These are phyloP conservation scores for Cladosporium colombiae DNA, from an alignment of 2,329 filamentous ascomycete genomes.

Conservation along the genomic window DNA sequence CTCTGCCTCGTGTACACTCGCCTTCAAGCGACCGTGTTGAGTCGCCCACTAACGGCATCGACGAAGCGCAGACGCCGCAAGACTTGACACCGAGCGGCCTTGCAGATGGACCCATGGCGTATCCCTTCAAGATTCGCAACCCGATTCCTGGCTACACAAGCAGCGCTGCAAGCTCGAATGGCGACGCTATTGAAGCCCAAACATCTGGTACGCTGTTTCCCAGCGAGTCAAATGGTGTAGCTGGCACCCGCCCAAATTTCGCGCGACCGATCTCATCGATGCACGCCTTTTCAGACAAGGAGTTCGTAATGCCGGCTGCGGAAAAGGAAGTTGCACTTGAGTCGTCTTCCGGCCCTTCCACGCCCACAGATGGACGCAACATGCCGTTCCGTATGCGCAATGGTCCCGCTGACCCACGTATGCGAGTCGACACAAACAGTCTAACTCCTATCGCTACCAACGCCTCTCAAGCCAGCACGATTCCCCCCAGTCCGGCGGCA, in stretches of 20 bases:
- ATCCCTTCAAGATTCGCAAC: slow-evolving; percentile 69
- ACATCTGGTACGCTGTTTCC: slow-evolving; percentile 20
- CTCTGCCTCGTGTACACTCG: slow-evolving; percentile 4
- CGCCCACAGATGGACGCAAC: slow-evolving; percentile 8
- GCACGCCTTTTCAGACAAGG: slow-evolving; percentile 19
- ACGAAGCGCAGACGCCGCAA: slow-evolving; percentile 56
- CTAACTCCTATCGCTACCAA: slow-evolving; percentile 12
- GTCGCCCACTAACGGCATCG: neutral
- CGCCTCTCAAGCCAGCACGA: slow-evolving; percentile 6
- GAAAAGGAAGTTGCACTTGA: slow-evolving; percentile 17
- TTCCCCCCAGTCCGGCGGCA: slow-evolving; percentile 16
- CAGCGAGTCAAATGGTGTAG: slow-evolving; percentile 7
- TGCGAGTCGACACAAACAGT: slow-evolving; percentile 10
- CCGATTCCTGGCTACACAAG: slow-evolving; percentile 17
- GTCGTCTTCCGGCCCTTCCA: neutral
- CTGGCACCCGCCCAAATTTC: slow-evolving; percentile 1
- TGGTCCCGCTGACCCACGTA: neutral
- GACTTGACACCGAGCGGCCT: slow-evolving; percentile 50
- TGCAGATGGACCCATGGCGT: slow-evolving; percentile 64
- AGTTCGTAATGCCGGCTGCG: slow-evolving; percentile 14
- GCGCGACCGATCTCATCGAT: slow-evolving; percentile 13
- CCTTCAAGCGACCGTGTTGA: neutral
- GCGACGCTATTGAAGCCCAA: slow-evolving; percentile 29
- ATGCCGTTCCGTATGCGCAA: slow-evolving; percentile 19
- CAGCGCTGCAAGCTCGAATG: slow-evolving; percentile 29